These are phyloP conservation scores for Schoenoplectus triqueter DNA, from an alignment of 202 grass and related monocot species.

Conservation along the genomic window DNA sequence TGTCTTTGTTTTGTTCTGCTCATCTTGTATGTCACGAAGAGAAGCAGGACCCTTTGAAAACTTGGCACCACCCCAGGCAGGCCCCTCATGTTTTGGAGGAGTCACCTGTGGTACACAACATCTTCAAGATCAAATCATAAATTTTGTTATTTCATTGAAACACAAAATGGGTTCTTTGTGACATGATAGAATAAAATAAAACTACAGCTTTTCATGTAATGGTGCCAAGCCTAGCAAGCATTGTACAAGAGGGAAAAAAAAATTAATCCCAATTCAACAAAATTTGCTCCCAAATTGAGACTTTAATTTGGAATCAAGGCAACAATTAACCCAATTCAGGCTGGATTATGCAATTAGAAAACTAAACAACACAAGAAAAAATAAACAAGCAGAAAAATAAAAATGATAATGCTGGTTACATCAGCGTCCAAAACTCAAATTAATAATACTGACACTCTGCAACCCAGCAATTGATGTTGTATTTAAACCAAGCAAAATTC, in stretches of 20 bases:
- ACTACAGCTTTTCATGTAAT: neutral
- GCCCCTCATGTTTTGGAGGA: slow-evolving; percentile 73
- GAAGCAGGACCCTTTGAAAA: slow-evolving; percentile 64
- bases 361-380: slow-evolving; percentile 5
- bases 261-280: neutral
- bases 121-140: slow-evolving; percentile 10
- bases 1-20: slow-evolving; percentile 74
- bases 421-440: neutral
- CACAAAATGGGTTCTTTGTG: neutral
- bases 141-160: neutral
- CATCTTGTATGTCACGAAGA: slow-evolving; percentile 89
- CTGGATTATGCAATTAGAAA: neutral
- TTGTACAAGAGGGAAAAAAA: neutral
- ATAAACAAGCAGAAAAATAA: neutral
- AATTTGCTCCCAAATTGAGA: neutral
- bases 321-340: neutral
- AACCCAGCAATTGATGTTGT: neutral
- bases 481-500: neutral
- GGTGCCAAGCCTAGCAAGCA: neutral
- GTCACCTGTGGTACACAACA: slow-evolving; percentile 30
- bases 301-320: neutral
- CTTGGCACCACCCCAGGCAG: slow-evolving; percentile 94
- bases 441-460: neutral
- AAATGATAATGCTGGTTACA: neutral
- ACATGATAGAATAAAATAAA: neutral